Percentiles rank a stretch among this genome's conserved stretches.
Evolutionary conservation across 768 basidiomycete genomes (phyloP).

Genomic region (Amanita muscaria): DNA sequence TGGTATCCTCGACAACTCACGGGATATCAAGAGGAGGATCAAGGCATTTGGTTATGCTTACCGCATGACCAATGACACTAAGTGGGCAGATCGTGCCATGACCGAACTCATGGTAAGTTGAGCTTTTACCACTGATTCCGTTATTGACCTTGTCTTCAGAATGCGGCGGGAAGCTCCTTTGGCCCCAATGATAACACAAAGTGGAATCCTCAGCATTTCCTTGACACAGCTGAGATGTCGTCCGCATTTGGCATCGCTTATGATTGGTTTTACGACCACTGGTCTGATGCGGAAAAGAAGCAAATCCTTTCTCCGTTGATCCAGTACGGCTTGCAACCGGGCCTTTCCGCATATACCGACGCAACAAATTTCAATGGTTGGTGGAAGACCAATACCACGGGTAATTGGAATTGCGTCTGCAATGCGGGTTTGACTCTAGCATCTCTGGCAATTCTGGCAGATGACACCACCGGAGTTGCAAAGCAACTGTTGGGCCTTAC

Average conservation of each 20-base stretch:
- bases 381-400: slow-evolving; percentile 68
- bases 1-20: slow-evolving; percentile 87
- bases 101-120: slow-evolving; percentile 68
- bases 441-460: slow-evolving; percentile 82
- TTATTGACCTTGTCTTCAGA: slow-evolving; percentile 29
- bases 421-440: slow-evolving; percentile 86
- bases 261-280: slow-evolving; percentile 90
- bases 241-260: slow-evolving; percentile 89
- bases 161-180: slow-evolving; percentile 70
- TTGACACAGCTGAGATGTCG: slow-evolving; percentile 85
- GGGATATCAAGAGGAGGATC: slow-evolving; percentile 82
- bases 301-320: slow-evolving; percentile 67
- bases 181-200: slow-evolving; percentile 47
- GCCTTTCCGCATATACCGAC: slow-evolving; percentile 43
- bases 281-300: slow-evolving; percentile 63
- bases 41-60: slow-evolving; percentile 92
- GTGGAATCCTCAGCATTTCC: slow-evolving; percentile 91
- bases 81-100: slow-evolving; percentile 84
- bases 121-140: neutral
- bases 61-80: slow-evolving; percentile 85
- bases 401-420: slow-evolving; percentile 99
- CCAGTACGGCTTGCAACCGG: slow-evolving; percentile 65
- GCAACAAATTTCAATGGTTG: slow-evolving; percentile 43
- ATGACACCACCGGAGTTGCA: slow-evolving; percentile 71
- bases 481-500: slow-evolving; percentile 56